Evolutionary conservation across 768 basidiomycete species (phyloP).

Genomic region (Clitopilus hobsonii): DNA sequence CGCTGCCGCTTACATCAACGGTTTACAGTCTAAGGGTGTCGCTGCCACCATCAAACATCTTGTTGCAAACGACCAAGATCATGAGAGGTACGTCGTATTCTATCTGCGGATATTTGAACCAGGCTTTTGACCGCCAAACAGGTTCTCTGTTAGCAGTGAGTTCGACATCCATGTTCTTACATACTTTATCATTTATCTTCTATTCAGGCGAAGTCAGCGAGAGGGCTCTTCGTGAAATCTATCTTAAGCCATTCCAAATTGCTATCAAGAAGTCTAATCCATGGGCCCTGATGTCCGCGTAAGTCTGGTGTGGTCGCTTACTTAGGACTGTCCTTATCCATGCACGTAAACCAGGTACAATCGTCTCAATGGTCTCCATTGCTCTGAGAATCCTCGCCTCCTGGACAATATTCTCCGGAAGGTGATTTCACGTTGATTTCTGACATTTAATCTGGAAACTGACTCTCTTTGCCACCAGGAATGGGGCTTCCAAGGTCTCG

Average conservation of each 20-base stretch:
- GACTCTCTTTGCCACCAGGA: constrained; percentile 27
- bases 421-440: constrained; percentile 13
- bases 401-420: constrained; percentile 50
- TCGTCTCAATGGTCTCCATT: constrained; percentile 56
- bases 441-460: not conserved
- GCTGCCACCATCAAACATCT: constrained; percentile 64
- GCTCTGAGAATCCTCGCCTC: constrained; percentile 47
- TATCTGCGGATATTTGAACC: not conserved
- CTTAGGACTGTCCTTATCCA: not conserved
- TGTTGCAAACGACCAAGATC: constrained; percentile 60
- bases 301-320: constrained; percentile 14
- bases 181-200: not conserved
- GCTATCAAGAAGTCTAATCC: constrained; percentile 51
- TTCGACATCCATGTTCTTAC: not conserved
- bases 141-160: constrained; percentile 44
- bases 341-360: constrained; percentile 40
- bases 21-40: constrained; percentile 56
- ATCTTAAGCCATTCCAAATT: constrained; percentile 59
- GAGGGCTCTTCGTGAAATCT: constrained; percentile 50
- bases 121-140: constrained; percentile 1
- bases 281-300: constrained; percentile 59
- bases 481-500: constrained; percentile 57
- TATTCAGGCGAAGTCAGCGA: constrained; percentile 43
- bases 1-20: constrained; percentile 59
- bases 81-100: constrained; percentile 31